Evolutionary conservation across 306 rosid species (phyloP).

Genomic region (Mucuna pruriens): DNA sequence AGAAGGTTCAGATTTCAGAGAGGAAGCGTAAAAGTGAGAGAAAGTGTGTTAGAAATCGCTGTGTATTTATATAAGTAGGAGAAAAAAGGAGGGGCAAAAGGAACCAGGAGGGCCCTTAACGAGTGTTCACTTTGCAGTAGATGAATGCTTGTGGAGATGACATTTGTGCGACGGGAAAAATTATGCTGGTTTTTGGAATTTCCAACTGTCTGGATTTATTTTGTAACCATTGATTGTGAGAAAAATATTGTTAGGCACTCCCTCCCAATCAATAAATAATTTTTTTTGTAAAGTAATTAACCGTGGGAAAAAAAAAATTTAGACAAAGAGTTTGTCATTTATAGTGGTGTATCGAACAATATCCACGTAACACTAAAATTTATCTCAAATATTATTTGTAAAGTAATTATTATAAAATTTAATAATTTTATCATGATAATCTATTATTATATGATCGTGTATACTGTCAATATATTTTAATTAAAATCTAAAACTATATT

Average conservation of each 20-base stretch:
- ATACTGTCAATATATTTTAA: no score
- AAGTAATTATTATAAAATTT: no score
- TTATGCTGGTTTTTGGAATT: constrained; percentile 2
- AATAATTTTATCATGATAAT: no score
- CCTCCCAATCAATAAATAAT: not conserved
- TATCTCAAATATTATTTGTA: no score
- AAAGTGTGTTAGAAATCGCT: not conserved
- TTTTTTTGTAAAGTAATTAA: no score
- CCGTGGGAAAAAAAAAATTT: no score
- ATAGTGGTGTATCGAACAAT: no score
- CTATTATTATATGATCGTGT: no score
- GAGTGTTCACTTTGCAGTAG: constrained; percentile 6
- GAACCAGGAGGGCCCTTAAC: constrained; percentile 31
- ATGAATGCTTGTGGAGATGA: constrained; percentile 13
- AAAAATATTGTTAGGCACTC: not conserved
- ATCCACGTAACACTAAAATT: no score
- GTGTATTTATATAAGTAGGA: constrained; percentile 6
- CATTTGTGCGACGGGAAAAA: constrained; percentile 36
- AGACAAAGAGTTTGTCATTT: no score
- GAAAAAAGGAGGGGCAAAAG: not conserved
- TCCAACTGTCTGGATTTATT: not conserved
- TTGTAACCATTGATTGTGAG: not conserved
- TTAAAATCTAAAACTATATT: no score
- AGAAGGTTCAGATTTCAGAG: constrained; percentile 29
- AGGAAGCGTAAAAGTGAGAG: not conserved